Conservation (phyloP, 2,329 filamentous ascomycete species). For the Claviceps monticola region DNA sequence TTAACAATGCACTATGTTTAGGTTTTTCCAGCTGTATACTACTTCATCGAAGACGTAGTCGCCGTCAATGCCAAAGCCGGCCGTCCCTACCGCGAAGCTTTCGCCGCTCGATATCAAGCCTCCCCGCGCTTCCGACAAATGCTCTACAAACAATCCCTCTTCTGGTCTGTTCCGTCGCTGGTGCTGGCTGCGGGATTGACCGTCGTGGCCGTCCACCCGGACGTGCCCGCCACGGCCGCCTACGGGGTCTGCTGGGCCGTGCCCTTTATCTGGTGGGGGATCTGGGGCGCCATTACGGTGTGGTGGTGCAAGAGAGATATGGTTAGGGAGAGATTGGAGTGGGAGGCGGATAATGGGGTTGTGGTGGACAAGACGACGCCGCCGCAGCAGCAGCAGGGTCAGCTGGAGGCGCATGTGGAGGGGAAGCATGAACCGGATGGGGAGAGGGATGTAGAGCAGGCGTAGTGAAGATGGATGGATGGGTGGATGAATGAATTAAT, state of each 20-base stretch:
- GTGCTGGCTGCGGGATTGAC: conserved; percentile 23
- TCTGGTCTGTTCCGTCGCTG: conserved; percentile 26
- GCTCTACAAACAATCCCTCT: conserved; percentile 25
- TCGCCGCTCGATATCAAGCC: conserved; percentile 27
- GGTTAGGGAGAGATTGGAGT: conserved; percentile 23
- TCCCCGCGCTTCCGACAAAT: conserved; percentile 27
- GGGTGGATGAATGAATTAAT: neutral
- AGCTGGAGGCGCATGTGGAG: neutral
- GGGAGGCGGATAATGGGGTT: conserved; percentile 14
- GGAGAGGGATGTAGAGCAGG: neutral
- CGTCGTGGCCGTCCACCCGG: conserved; percentile 20
- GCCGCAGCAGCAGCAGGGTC: neutral
- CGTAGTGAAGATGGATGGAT: neutral
- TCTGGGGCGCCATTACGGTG: conserved; percentile 23
- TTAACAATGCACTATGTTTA: conserved; percentile 4
- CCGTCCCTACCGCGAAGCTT: conserved; percentile 26
- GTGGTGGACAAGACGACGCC: neutral
- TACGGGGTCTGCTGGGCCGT: conserved; percentile 27
- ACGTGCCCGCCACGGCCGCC: conserved; percentile 20
- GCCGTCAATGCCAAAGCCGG: conserved; percentile 50
- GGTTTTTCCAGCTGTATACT: conserved; percentile 47
- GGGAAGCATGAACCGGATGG: neutral
- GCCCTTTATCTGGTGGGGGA: conserved; percentile 22
- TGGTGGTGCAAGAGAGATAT: conserved; percentile 24
- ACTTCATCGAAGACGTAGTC: conserved; percentile 53